A percentile compares a stretch with the other conserved stretches of the same genome.
phyloP scores from a whole-genome alignment of 257 asterid species.

The Solanum chiquidenum region DNA sequence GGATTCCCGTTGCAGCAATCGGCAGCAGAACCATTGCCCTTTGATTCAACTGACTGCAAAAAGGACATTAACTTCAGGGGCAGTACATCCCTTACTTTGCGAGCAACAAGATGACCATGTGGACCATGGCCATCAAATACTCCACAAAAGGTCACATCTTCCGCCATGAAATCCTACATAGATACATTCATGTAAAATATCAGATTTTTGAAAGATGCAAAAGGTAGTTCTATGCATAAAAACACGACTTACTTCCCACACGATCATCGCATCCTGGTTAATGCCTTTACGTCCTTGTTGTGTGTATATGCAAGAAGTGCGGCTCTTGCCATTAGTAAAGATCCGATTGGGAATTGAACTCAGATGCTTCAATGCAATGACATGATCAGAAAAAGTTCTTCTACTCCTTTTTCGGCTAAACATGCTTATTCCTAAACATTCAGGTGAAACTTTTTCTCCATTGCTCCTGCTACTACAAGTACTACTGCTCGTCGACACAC shows the following conservation, averaged over 20 bases:
- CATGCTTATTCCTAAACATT: conserved; percentile 58
- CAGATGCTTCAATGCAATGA: conserved; percentile 52
- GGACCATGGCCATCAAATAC: conserved; percentile 99
- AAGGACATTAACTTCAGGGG: conserved; percentile 61
- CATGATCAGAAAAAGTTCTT: conserved; percentile 49
- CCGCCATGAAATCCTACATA: conserved; percentile 75
- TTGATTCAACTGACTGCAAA: conserved; percentile 46
- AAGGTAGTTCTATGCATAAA: neutral
- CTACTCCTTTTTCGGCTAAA: conserved; percentile 47
- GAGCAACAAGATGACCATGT: conserved; percentile 90
- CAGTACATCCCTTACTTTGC: conserved; percentile 77
- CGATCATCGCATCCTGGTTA: conserved; percentile 96
- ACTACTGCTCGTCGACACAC: conserved; percentile 74
- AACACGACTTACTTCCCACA: conserved; percentile 78
- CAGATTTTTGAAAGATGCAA: neutral
- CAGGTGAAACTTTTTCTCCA: conserved; percentile 54
- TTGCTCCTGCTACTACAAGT: conserved; percentile 64
- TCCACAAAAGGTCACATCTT: conserved; percentile 80
- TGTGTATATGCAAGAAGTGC: conserved; percentile 78
- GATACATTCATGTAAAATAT: neutral
- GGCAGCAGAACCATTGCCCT: conserved; percentile 37
- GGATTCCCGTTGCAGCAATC: conserved; percentile 52
- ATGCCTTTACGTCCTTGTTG: conserved; percentile 98
- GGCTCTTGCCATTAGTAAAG: conserved; percentile 67
- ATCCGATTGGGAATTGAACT: conserved; percentile 70